A percentile compares a stretch with the other conserved stretches of the same genome.
These are phyloP conservation scores for Cercospora brassicicola DNA, from an alignment of 2,329 filamentous ascomycete species.

Conservation along the genomic window DNA sequence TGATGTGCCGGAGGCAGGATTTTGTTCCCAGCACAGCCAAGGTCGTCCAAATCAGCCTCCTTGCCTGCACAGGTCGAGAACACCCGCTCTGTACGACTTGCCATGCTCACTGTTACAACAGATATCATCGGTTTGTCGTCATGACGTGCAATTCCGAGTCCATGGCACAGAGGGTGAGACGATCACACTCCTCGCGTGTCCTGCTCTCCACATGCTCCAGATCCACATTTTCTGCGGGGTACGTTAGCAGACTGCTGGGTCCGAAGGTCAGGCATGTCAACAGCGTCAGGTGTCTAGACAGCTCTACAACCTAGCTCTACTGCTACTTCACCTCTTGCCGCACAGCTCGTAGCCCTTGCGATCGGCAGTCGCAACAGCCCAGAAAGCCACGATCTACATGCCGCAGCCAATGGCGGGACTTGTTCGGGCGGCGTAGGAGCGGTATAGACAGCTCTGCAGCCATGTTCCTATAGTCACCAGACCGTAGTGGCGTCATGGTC, in stretches of 20 bases:
- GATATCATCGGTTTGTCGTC: background rate
- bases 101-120: background rate
- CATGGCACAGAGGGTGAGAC: background rate
- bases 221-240: background rate
- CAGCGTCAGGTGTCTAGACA: background rate
- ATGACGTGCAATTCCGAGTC: background rate
- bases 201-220: background rate
- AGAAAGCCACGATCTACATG: background rate
- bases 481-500: background rate
- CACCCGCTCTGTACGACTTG: background rate
- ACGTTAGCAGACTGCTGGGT: slow-evolving; percentile 1
- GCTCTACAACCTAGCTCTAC: background rate
- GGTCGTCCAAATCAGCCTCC: background rate
- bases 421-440: background rate
- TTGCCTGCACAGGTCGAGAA: background rate
- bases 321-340: background rate
- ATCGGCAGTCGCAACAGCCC: background rate
- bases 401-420: slow-evolving; percentile 2
- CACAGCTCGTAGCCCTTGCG: background rate
- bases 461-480: background rate
- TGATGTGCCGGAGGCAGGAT: background rate
- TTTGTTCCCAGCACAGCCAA: background rate
- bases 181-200: background rate
- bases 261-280: slow-evolving; percentile 2
- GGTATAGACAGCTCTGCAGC: background rate